Base-by-base conservation (phyloP, 805 yeast genomes). In the Candida ulmi region DNA sequence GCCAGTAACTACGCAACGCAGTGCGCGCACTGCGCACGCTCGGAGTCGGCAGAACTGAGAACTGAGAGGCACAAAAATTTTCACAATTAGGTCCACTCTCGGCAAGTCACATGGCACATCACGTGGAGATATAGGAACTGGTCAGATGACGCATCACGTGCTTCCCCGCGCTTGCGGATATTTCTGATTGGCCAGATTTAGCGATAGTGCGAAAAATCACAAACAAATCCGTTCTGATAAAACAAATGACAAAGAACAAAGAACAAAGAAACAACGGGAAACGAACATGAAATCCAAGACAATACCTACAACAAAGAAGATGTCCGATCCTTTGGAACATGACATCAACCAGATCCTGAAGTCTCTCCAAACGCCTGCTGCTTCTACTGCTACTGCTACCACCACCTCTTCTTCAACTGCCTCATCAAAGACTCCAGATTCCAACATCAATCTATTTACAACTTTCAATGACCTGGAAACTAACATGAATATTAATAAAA, bases 401-500 rank as follows among this genome's bases (percentile, higher is more conserved):
- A n/a, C n/a, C n/a, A n/a, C n/a, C n/a, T n/a, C n/a, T n/a, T n/a
- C n/a, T n/a, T n/a, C n/a, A n/a, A n/a, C n/a, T n/a, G n/a, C n/a
- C n/a, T n/a, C n/a, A 13, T 5, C 4, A 8, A 17, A 26, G 5
- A 15, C 31, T 5, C 17, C 31, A 13, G n/a, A 12, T 9, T 13
- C 28, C n/a, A 27, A 11, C 4, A 21, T n/a, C 19, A 32, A 16
- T 13, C 35, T 26, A 4, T 15, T 17, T 11, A 15, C 24, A 12
- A 37, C 27, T 13, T 15, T 16, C 13, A 18, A 37, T 8, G 19
- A 23, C 19, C 12, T 31, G 15, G 17, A 23, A 12, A 19, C 35
- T 3, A 37, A 37, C 11, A 7, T 32, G 9, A 6, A 21, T 18
- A 40, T 40, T 8, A 34, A 23, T 13, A 40, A 33, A 16, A 28